A percentile compares a stretch with the other conserved stretches of the same genome.
These are phyloP conservation scores for Nephromyces sp. DNA, from an alignment of 169 alveolate species.

Conservation along the genomic window DNA sequence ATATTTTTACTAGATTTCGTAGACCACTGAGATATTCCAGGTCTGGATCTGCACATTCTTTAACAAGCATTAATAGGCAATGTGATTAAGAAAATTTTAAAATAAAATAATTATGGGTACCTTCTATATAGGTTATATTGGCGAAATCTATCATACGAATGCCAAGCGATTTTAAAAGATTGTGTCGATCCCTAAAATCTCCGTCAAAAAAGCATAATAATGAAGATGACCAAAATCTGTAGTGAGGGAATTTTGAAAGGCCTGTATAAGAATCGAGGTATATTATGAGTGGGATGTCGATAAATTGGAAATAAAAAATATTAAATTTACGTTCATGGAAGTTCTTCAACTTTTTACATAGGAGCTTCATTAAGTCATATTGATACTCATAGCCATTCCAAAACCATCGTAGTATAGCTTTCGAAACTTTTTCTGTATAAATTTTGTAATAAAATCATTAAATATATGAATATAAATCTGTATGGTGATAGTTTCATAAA, in stretches of 20 bases:
- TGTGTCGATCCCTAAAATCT: constrained; percentile 38
- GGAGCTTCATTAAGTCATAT: constrained; percentile 38
- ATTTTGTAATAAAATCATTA: too few species aligned
- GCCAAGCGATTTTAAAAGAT: constrained; percentile 36
- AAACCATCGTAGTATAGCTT: constrained; percentile 50
- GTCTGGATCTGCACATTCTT: too few species aligned
- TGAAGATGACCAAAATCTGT: constrained; percentile 56
- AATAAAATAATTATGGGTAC: too few species aligned
- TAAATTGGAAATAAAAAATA: not conserved
- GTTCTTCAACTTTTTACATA: constrained; percentile 36
- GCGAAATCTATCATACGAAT: constrained; percentile 57
- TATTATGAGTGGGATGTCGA: not conserved
- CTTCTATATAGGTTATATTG: constrained; percentile 38
- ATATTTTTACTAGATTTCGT: constrained; percentile 30
- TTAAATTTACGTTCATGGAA: constrained; percentile 32
- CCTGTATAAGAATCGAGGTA: constrained; percentile 18
- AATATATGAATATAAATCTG: too few species aligned
- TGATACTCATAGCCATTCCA: constrained; percentile 44
- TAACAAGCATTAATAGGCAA: too few species aligned
- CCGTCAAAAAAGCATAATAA: constrained; percentile 52
- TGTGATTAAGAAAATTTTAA: too few species aligned
- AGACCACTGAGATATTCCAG: constrained; percentile 50
- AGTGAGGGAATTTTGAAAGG: constrained; percentile 36
- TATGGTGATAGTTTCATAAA: not conserved
- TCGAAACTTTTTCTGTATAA: constrained; percentile 37